Evolutionary conservation across 371 early-diverging fungal species (phyloP), one percentile per base, ranked within the genome.

Genomic region (Rhizopus delemar): DNA sequence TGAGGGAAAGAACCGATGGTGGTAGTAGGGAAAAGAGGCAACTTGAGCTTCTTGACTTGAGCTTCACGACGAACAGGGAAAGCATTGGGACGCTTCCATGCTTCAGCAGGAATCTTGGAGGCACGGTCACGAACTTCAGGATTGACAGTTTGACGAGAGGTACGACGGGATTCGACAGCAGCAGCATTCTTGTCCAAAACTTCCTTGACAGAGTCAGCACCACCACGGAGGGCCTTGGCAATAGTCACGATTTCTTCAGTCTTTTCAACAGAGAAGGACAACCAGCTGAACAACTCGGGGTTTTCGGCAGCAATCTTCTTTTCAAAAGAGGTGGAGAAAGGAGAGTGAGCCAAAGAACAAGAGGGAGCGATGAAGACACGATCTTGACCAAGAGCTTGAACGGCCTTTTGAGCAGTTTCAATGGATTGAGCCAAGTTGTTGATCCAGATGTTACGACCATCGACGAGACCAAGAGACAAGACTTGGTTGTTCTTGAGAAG

Each of bases 1-100:
- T 97, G 98, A 51, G 98, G 97, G 93, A 97, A 97, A 48, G 96
- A 96, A 39, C 98, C 97, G 61, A 97, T 92, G 60, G 97, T 96
- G 69, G 97, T 96, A 46, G 97, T 96, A 35, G 98, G 96, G 88
- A 93, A 96, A 57, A 81, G 69, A 39, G 97, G 97, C 62, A 96
- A 84, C 60, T 90, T 85, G 68, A 93, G 86, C 56, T 89, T 83
- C 51, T 78, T 80, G 68, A 84, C 84, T 79, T 97, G 98, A 56
- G 80, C 80, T 46, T 71, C 63, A 69, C 85, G 84, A 68, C 98
- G 96, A 46, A 71, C 77, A 28, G 81, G 53, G 78, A 94, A 97
- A 16, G 83, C 77, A 43, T 80, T 82, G 62, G 85, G 82, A 63
- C 97, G 91, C 60, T 81, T 81, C 75, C 91, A 87, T 77, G 86